Conservation (phyloP, 805 yeast genomes). For the Ogataea glucozyma region DNA sequence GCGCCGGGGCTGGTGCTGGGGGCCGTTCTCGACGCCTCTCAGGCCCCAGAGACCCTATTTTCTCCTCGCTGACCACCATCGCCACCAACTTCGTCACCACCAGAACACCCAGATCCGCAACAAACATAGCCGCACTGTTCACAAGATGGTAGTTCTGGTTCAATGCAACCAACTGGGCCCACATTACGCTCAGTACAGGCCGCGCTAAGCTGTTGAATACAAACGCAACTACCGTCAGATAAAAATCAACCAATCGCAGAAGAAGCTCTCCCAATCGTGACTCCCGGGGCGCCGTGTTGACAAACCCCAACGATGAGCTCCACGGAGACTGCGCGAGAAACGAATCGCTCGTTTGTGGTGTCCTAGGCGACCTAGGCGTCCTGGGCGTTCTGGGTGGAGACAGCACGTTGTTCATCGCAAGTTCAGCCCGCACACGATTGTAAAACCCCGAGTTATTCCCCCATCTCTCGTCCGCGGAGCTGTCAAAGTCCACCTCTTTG, state of each 20-base stretch:
- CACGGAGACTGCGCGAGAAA: too few species aligned
- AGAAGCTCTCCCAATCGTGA: slow-evolving; percentile 4
- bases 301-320: too few species aligned
- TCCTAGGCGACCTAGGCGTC: neutral
- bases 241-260: slow-evolving; percentile 5
- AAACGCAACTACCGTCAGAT: slow-evolving; percentile 1
- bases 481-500: neutral
- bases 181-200: slow-evolving; percentile 6
- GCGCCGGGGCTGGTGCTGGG: neutral
- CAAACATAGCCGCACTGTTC: neutral
- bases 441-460: slow-evolving; percentile 3
- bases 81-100: slow-evolving; percentile 3
- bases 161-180: slow-evolving; percentile 9
- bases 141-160: slow-evolving; percentile 13
- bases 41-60: neutral
- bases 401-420: neutral
- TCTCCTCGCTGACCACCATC: neutral
- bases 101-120: neutral
- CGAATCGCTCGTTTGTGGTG: too few species aligned
- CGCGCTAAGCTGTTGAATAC: neutral
- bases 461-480: slow-evolving; percentile 1
- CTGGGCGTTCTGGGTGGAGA: slow-evolving; percentile 2
- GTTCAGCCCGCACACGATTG: slow-evolving; percentile 1
- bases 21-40: neutral
- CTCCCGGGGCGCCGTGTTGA: neutral